Evolutionary conservation across 2,329 filamentous ascomycete genomes (phyloP).

Genomic region (Nigrospora sphaerica): DNA sequence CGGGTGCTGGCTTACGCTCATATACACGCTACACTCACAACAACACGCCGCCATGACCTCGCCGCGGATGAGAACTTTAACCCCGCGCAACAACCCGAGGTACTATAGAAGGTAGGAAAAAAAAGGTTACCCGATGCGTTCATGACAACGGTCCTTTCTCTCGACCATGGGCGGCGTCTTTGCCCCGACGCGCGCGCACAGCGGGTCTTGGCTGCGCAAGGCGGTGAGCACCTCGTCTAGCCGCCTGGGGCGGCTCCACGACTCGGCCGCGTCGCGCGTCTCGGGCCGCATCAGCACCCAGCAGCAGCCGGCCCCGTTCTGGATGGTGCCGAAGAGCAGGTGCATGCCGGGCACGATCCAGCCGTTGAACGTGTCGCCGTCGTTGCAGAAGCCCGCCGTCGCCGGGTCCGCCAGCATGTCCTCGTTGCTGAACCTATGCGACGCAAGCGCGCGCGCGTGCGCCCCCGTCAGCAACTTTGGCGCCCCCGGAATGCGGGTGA

Average conservation of each 20-base stretch:
- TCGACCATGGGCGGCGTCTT: slow-evolving; percentile 28
- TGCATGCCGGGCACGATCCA: slow-evolving; percentile 52
- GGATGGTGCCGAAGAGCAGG: slow-evolving; percentile 50
- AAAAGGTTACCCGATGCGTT: too few relatives aligned
- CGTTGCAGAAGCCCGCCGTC: slow-evolving; percentile 45
- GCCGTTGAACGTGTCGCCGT: slow-evolving; percentile 53
- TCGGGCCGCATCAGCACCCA: slow-evolving; percentile 53
- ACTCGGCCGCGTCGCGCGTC: slow-evolving; percentile 46
- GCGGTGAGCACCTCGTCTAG: slow-evolving; percentile 43
- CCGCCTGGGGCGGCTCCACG: slow-evolving; percentile 45
- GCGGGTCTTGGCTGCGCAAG: slow-evolving; percentile 43
- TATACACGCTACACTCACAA: too few relatives aligned
- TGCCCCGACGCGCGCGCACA: slow-evolving; percentile 38
- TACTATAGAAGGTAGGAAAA: too few relatives aligned
- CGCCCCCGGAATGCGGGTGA: too few relatives aligned
- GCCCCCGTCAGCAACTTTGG: too few relatives aligned
- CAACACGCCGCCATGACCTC: too few relatives aligned
- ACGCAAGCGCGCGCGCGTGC: too few relatives aligned
- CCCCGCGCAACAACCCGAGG: too few relatives aligned
- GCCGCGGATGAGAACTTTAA: too few relatives aligned
- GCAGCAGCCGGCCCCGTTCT: slow-evolving; percentile 46
- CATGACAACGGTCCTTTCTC: too few relatives aligned
- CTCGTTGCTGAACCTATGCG: slow-evolving; percentile 40
- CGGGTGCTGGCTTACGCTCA: too few relatives aligned
- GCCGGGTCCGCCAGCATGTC: slow-evolving; percentile 43